Evolutionary conservation across 768 basidiomycete species (phyloP).

Genomic region (Psilocybe azurescens): DNA sequence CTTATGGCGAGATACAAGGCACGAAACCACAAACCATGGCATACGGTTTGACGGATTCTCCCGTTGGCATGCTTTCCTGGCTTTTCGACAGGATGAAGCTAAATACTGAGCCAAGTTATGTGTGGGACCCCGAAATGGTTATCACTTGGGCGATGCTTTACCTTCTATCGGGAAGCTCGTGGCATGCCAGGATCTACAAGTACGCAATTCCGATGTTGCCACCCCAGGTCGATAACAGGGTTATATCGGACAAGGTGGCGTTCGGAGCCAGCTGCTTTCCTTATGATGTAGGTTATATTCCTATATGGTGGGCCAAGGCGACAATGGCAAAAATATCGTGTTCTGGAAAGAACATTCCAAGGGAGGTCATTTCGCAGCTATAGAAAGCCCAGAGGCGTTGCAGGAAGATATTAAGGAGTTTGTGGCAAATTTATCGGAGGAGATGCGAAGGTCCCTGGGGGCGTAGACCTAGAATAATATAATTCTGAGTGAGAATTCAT

Average conservation of each 20-base stretch:
- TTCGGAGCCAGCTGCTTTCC: conserved; percentile 50
- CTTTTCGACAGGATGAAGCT: conserved; percentile 46
- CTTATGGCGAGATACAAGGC: conserved; percentile 41
- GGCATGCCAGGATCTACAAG: conserved; percentile 40
- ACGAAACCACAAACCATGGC: conserved; percentile 53
- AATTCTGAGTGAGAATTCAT: not conserved
- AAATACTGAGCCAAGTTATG: conserved; percentile 27
- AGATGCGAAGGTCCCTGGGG: conserved; percentile 2
- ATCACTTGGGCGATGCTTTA: conserved; percentile 47
- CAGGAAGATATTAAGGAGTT: conserved; percentile 40
- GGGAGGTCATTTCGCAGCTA: conserved; percentile 53
- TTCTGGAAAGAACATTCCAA: conserved; percentile 44
- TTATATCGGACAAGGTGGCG: conserved; percentile 34
- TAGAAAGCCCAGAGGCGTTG: conserved; percentile 44
- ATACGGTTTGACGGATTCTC: conserved; percentile 54
- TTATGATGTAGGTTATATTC: conserved; percentile 39
- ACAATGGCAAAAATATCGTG: conserved; percentile 41
- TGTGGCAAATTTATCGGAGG: conserved; percentile 21
- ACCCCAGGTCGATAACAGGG: conserved; percentile 22
- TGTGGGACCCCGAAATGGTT: conserved; percentile 34
- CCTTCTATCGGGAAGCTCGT: conserved; percentile 37
- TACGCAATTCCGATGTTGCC: conserved; percentile 22
- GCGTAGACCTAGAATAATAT: not conserved
- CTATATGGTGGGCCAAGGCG: conserved; percentile 46
- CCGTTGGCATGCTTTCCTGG: conserved; percentile 54